Conservation (phyloP, 768 basidiomycete species). For the Mycena rebaudengoi region DNA sequence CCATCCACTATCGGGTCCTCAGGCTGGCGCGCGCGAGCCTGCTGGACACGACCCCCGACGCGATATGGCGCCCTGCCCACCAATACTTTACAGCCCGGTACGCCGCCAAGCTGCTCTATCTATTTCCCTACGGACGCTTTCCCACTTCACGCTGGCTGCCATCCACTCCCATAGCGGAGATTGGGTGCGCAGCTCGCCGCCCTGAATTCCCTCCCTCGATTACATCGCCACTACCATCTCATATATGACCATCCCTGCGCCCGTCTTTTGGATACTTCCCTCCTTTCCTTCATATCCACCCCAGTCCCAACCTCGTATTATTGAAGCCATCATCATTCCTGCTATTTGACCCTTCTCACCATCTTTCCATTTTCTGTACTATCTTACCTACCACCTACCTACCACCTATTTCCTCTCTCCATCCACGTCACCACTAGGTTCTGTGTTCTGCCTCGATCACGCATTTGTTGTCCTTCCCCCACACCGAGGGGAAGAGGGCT, state of each 20-base stretch:
- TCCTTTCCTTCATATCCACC: neutral
- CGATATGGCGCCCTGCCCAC: slow-evolving; percentile 15
- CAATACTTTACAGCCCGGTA: slow-evolving; percentile 12
- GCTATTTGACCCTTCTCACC: neutral
- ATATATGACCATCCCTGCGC: slow-evolving; percentile 7
- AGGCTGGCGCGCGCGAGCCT: too few species aligned
- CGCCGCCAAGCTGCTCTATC: slow-evolving; percentile 14
- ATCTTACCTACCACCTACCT: neutral
- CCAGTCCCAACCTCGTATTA: too few species aligned
- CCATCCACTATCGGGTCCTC: neutral
- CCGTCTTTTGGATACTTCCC: slow-evolving; percentile 6
- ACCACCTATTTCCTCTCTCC: neutral
- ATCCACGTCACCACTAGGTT: neutral
- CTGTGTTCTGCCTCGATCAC: neutral
- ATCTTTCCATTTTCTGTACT: neutral
- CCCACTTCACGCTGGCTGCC: slow-evolving; percentile 21
- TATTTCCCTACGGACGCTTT: slow-evolving; percentile 26
- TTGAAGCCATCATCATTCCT: neutral
- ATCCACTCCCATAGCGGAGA: too few species aligned
- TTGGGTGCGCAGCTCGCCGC: slow-evolving; percentile 17
- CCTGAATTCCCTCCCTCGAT: slow-evolving; percentile 7
- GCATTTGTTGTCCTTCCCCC: slow-evolving; percentile 21
- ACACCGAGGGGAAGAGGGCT: slow-evolving; percentile 11
- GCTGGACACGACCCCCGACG: slow-evolving; percentile 15
- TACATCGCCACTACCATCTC: neutral